phyloP scores from a whole-genome alignment of 768 basidiomycete genomes.

The Tricholomella constricta region DNA sequence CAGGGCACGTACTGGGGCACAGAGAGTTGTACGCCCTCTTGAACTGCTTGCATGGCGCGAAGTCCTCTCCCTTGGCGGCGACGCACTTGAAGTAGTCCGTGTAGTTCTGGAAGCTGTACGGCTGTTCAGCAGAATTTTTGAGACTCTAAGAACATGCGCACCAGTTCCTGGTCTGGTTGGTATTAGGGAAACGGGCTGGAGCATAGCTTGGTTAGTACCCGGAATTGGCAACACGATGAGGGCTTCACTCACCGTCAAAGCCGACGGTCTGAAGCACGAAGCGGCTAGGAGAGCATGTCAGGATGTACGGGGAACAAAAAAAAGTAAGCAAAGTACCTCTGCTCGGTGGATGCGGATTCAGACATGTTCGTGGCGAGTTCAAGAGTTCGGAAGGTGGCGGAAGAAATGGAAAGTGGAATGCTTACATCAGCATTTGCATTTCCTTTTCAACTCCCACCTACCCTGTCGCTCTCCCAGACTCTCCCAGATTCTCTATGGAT shows the following conservation, averaged over 20 bases:
- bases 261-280: slow-evolving; percentile 92
- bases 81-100: slow-evolving; percentile 99
- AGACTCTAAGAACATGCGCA: not conserved
- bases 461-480: not conserved
- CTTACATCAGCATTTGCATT: slow-evolving; percentile 39
- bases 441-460: slow-evolving; percentile 8
- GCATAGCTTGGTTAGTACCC: slow-evolving; percentile 5
- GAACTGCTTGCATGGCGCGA: slow-evolving; percentile 99
- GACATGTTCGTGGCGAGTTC: slow-evolving; percentile 53
- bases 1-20: slow-evolving; percentile 85
- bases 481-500: slow-evolving; percentile 59
- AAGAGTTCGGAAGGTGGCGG: slow-evolving; percentile 43
- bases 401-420: slow-evolving; percentile 24
- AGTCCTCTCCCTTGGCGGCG: slow-evolving; percentile 96
- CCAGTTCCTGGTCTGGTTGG: slow-evolving; percentile 98
- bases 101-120: slow-evolving; percentile 88
- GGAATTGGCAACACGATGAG: not conserved
- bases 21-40: slow-evolving; percentile 93
- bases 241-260: slow-evolving; percentile 72
- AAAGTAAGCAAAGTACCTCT: slow-evolving; percentile 17
- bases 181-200: slow-evolving; percentile 85
- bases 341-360: slow-evolving; percentile 50
- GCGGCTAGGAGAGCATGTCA: slow-evolving; percentile 53
- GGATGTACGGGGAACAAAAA: slow-evolving; percentile 1
- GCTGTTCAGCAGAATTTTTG: not conserved